Percentiles rank a stretch among this genome's conserved stretches.
phyloP scores from a whole-genome alignment of 768 basidiomycete genomes.

The Agaricus subrufescens region DNA sequence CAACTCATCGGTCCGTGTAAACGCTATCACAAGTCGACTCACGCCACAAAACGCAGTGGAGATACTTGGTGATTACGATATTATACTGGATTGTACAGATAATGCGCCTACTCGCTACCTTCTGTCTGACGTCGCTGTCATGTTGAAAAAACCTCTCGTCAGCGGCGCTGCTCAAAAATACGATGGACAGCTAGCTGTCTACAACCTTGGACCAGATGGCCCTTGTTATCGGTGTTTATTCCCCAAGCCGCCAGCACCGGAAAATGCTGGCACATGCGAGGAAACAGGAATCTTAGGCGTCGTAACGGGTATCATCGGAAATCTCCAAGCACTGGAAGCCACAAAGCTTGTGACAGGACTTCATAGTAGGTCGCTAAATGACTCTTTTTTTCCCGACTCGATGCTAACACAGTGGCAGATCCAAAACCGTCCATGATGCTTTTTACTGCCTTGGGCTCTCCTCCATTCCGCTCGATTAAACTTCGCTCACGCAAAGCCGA shows the following conservation, averaged over 20 bases:
- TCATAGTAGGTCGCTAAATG: conserved; percentile 40
- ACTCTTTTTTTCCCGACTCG: background rate
- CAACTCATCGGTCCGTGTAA: conserved; percentile 65
- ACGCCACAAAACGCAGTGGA: conserved; percentile 57
- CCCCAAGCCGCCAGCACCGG: conserved; percentile 68
- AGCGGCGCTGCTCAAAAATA: conserved; percentile 89
- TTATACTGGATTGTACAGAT: conserved; percentile 93
- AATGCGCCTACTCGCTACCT: conserved; percentile 91
- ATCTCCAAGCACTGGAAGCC: conserved; percentile 83
- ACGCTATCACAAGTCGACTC: conserved; percentile 50
- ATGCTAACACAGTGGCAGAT: conserved; percentile 31
- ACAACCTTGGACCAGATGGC: conserved; percentile 62
- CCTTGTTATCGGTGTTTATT: conserved; percentile 96
- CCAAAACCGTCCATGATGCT: conserved; percentile 61
- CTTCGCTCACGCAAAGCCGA: conserved; percentile 65
- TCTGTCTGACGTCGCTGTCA: conserved; percentile 80
- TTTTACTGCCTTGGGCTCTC: conserved; percentile 63
- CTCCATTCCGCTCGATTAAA: conserved; percentile 80
- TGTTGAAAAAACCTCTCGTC: conserved; percentile 75
- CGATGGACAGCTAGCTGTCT: conserved; percentile 77
- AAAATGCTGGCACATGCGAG: conserved; percentile 71
- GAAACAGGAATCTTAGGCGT: conserved; percentile 86
- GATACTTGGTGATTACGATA: conserved; percentile 58
- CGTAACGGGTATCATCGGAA: conserved; percentile 88
- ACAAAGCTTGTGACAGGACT: conserved; percentile 73